These are phyloP conservation scores for Ceratocystis diversiconidia DNA, from an alignment of 2,329 filamentous ascomycete genomes.

Conservation along the genomic window DNA sequence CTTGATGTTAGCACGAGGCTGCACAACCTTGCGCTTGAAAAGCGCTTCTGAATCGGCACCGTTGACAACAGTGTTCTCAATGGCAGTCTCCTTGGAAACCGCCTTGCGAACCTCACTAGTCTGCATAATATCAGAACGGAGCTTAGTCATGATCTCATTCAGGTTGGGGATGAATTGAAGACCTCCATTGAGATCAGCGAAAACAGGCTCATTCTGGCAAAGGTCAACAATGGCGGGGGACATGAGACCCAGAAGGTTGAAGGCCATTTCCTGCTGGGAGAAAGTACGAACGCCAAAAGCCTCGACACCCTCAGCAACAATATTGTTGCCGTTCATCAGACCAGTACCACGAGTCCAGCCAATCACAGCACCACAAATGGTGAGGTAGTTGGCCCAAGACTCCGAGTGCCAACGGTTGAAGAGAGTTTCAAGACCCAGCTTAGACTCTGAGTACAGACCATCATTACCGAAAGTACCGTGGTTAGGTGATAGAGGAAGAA, in stretches of 20 bases:
- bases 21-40: slow-evolving; percentile 86
- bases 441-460: slow-evolving; percentile 95
- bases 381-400: slow-evolving; percentile 93
- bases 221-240: slow-evolving; percentile 84
- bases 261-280: slow-evolving; percentile 98
- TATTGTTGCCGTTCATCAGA: slow-evolving; percentile 95
- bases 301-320: slow-evolving; percentile 93
- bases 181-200: slow-evolving; percentile 92
- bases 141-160: slow-evolving; percentile 82
- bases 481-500: slow-evolving; percentile 90
- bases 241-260: slow-evolving; percentile 95
- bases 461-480: slow-evolving; percentile 98
- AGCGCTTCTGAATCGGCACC: slow-evolving; percentile 82
- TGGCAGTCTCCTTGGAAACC: slow-evolving; percentile 86
- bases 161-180: slow-evolving; percentile 94
- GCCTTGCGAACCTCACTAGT: slow-evolving; percentile 86
- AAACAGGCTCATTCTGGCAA: slow-evolving; percentile 89
- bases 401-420: slow-evolving; percentile 99
- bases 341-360: slow-evolving; percentile 98
- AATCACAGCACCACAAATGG: slow-evolving; percentile 94
- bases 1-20: slow-evolving; percentile 94
- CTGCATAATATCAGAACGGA: slow-evolving; percentile 89
- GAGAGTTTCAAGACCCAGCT: slow-evolving; percentile 88
- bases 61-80: slow-evolving; percentile 96
- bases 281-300: slow-evolving; percentile 94